Base-by-base conservation (phyloP, 768 basidiomycete species). In the Ramaria sp. region DNA sequence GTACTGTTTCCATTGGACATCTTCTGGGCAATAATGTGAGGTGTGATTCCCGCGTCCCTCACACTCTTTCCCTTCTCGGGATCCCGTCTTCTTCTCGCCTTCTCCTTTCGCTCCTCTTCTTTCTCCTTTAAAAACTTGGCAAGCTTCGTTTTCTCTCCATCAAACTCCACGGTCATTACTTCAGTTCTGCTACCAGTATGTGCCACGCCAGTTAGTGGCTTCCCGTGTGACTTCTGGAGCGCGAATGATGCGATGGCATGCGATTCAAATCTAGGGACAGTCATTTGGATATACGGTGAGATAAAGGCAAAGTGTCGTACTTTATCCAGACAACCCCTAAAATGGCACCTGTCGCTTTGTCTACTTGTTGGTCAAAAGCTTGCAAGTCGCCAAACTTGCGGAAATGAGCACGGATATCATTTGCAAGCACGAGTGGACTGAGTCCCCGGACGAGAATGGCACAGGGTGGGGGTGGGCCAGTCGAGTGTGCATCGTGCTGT, bases 291-390 rank as follows among this genome's bases (percentile, higher is more conserved):
- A 20, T 27, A 13, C 17, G 7, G n/a, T 43, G n/a, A 9, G 37
- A 42, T 7, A 22, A n/a, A 33, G 64, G 60, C 41, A 34, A 54
- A 43, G 56, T 68, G 20, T 34, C 55, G n/a, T 27, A 97, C 61
- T 78, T 80, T 60, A 97, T 77, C 65, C 80, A 81, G 42, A 91
- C 80, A 42, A 97, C 79, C 2, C 94, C 93, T 1, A 96, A 78
- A 1, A 85, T 80, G 50, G 81, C 84, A 3, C 92, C 93, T n/a
- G 83, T 90, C 51, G 77, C 75, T 57, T 78, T 77, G 70, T 95
- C 88, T 58, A 87, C 80, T 63, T 91, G 87, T 11, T 83, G 77
- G 57, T 93, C 89, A 57, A 90, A 83, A 3, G 81, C 77, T 6
- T 71, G 56, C 57, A 93, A 72, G 15, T 71, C 66, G 1, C 91